Evolutionary conservation across 2,329 filamentous ascomycete genomes (phyloP), one percentile per base, ranked within the genome.

Genomic region (Pestalotiopsis sp.): DNA sequence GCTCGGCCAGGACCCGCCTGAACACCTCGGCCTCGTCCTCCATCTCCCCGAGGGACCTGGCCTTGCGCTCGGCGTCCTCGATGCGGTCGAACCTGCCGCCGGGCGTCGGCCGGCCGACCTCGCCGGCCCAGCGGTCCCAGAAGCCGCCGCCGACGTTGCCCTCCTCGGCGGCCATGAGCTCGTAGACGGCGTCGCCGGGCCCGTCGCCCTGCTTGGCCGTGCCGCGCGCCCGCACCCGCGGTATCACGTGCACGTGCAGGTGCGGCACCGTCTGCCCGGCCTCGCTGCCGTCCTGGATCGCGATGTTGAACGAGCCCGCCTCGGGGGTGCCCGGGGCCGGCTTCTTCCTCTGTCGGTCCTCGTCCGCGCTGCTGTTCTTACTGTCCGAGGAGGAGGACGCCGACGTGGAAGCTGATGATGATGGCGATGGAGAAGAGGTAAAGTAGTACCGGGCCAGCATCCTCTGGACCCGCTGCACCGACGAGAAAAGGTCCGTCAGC

Each of bases 241-340:
- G 77, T 64, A 79, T 78, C 65, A 79, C 76, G 71, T 99, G 96
- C 31, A 94, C 92, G 81, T 99, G 96, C 14, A 98, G 90, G 81
- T 99, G 96, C 9, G 93, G 86, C 59, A 99, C 95, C 68, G 94
- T 97, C 86, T 99, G 96, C 0, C 96, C 96, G 1, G 96, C 94
- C 69, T 94, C 93, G 39, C 86, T 83, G 23, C 96, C 96, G 79
- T 99, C 96, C 79, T 99, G 96, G n/a, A 99, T 88, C 0, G 95
- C 95, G 64, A 99, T 91, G 77, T 97, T 98, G 82, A 98, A 92
- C 69, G 93, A 92, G 11, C 93, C 90, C 5, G 90, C 92, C 41
- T 86, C 81, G 11, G 81, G 77, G 57, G 14, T 65, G 13, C 65
- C 72, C 36, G 74, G 4, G 85, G 85, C 74, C 85, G 5, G 72